Evolutionary conservation across 805 yeast genomes (phyloP).

Genomic region (Hanseniaspora clermontiae): DNA sequence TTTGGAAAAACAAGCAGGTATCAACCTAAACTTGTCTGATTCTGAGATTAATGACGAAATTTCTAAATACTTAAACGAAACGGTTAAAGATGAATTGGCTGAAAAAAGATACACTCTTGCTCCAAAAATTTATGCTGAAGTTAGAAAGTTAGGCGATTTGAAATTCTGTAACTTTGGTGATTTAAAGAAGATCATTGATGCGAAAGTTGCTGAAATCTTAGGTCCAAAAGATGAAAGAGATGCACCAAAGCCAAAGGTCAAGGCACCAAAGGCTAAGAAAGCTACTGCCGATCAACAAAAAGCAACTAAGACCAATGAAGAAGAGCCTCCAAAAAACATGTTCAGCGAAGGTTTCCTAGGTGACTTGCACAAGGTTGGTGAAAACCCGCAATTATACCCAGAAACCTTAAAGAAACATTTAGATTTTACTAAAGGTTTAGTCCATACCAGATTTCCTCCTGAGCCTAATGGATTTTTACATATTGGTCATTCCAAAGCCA

Average conservation of each 20-base stretch:
- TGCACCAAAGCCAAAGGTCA: conserved; percentile 28
- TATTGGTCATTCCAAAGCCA: conserved; percentile 97
- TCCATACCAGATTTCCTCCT: conserved; percentile 88
- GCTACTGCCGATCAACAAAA: conserved; percentile 16
- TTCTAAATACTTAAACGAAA: conserved; percentile 42
- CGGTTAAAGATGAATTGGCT: conserved; percentile 40
- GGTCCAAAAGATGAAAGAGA: conserved; percentile 98
- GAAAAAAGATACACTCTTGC: conserved; percentile 69
- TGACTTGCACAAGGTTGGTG: conserved; percentile 88
- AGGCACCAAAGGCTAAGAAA: conserved; percentile 6
- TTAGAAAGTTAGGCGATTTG: conserved; percentile 58
- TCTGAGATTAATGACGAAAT: conserved; percentile 53
- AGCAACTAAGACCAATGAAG: conserved; percentile 14
- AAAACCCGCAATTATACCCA: conserved; percentile 80
- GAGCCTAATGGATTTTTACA: conserved; percentile 99
- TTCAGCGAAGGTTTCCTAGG: conserved; percentile 92
- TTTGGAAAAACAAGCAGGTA: conserved; percentile 58
- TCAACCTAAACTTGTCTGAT: conserved; percentile 59
- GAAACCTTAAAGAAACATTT: conserved; percentile 74
- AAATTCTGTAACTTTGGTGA: conserved; percentile 86
- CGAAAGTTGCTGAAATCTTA: conserved; percentile 50
- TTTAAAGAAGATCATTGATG: conserved; percentile 81
- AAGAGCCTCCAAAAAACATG: conserved; percentile 47
- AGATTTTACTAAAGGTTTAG: conserved; percentile 65
- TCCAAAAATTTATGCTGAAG: conserved; percentile 63